A percentile compares a stretch with the other conserved stretches of the same genome.
Conservation (phyloP, 345 rosid species). For the Bretschneidera sinensis region DNA sequence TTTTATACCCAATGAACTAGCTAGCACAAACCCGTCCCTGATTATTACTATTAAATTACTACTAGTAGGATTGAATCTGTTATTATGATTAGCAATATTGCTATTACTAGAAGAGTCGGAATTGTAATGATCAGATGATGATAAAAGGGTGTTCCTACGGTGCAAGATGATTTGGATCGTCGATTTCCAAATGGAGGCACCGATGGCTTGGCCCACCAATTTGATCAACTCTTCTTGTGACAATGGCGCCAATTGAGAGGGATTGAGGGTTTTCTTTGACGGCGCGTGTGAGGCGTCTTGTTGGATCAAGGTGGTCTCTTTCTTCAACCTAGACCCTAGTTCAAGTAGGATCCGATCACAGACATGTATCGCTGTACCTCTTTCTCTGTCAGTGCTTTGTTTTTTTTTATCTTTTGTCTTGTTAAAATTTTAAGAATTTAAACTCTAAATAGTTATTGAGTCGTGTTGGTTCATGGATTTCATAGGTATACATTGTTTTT, state of each 20-base stretch:
- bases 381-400: too few relatives aligned
- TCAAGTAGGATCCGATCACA: slow-evolving; percentile 68
- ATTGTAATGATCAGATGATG: slow-evolving; percentile 27
- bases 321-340: slow-evolving; percentile 63
- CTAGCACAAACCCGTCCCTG: too few relatives aligned
- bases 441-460: too few relatives aligned
- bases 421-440: too few relatives aligned
- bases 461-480: too few relatives aligned
- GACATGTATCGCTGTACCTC: too few relatives aligned
- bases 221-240: slow-evolving; percentile 74
- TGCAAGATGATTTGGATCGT: slow-evolving; percentile 63
- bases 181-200: slow-evolving; percentile 66
- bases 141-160: slow-evolving; percentile 45
- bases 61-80: background rate
- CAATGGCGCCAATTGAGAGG: slow-evolving; percentile 65
- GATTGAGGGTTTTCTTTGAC: slow-evolving; percentile 58
- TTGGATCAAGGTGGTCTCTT: slow-evolving; percentile 61
- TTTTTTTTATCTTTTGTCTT: too few relatives aligned
- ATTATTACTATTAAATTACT: too few relatives aligned
- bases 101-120: slow-evolving; percentile 22
- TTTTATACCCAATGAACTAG: too few relatives aligned
- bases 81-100: background rate
- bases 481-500: too few relatives aligned
- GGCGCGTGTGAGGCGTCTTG: slow-evolving; percentile 72
- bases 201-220: slow-evolving; percentile 70